Evolutionary conservation across 2,329 filamentous ascomycete species (phyloP).

Genomic region (Colletotrichum orchidophilum): DNA sequence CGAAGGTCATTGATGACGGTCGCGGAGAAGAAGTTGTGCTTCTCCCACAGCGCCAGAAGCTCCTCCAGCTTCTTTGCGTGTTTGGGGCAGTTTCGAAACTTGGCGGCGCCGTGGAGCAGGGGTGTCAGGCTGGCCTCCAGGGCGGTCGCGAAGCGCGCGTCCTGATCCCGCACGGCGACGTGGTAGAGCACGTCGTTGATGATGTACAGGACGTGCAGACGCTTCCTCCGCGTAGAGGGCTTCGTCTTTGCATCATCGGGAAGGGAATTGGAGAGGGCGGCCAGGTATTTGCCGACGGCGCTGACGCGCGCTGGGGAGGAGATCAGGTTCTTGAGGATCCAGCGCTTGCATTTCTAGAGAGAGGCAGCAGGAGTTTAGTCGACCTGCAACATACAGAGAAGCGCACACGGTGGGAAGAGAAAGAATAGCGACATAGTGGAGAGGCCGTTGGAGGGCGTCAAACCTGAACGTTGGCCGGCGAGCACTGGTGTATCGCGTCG

Average conservation of each 20-base stretch:
- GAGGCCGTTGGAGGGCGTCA: constrained; percentile 53
- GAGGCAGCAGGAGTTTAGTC: constrained; percentile 48
- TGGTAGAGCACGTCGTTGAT: constrained; percentile 83
- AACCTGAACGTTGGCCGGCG: constrained; percentile 88
- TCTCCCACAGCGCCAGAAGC: constrained; percentile 77
- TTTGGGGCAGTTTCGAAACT: constrained; percentile 69
- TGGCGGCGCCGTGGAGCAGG: constrained; percentile 68
- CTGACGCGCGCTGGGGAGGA: constrained; percentile 72
- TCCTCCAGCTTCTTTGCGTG: constrained; percentile 71
- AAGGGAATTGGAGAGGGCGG: constrained; percentile 72
- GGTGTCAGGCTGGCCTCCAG: constrained; percentile 68
- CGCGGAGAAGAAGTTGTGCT: constrained; percentile 68
- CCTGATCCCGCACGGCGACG: constrained; percentile 60
- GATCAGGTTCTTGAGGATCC: constrained; percentile 79
- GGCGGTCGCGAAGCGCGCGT: constrained; percentile 61
- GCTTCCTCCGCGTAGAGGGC: constrained; percentile 72
- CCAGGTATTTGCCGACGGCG: constrained; percentile 80
- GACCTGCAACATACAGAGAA: constrained; percentile 24
- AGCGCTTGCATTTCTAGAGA: constrained; percentile 84
- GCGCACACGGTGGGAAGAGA: constrained; percentile 15
- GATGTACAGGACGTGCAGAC: constrained; percentile 81
- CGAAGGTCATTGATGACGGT: constrained; percentile 67
- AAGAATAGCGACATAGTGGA: constrained; percentile 36
- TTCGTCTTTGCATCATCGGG: constrained; percentile 32
- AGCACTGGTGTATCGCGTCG: constrained; percentile 75